Evolutionary conservation across 2,329 filamentous ascomycete genomes (phyloP).

Genomic region (Chalaropsis thielavioides): DNA sequence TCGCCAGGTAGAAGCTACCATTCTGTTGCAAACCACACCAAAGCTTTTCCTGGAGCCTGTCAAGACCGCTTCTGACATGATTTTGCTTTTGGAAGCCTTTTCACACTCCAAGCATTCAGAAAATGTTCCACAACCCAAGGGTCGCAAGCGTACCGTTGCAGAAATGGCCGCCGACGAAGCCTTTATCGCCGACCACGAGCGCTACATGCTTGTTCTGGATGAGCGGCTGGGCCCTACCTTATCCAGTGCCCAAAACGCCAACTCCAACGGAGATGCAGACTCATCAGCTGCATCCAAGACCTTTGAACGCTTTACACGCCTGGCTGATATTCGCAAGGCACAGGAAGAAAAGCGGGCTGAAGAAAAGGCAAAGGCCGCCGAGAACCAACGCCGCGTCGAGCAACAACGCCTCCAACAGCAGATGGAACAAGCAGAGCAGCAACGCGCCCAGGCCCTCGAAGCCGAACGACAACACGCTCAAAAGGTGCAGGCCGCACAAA

Average conservation of each 20-base stretch:
- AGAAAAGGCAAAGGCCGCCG: slow-evolving; percentile 54
- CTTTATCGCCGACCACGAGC: slow-evolving; percentile 71
- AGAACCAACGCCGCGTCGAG: slow-evolving; percentile 41
- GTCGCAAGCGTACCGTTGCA: slow-evolving; percentile 81
- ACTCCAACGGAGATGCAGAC: slow-evolving; percentile 53
- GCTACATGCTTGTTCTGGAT: slow-evolving; percentile 85
- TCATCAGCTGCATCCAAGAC: slow-evolving; percentile 54
- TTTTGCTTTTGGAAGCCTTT: slow-evolving; percentile 55
- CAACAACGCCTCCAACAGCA: slow-evolving; percentile 31
- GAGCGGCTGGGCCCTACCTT: slow-evolving; percentile 56
- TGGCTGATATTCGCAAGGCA: slow-evolving; percentile 69
- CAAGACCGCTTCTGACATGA: slow-evolving; percentile 51
- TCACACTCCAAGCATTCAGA: slow-evolving; percentile 65
- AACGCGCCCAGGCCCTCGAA: slow-evolving; percentile 28
- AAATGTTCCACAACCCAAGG: slow-evolving; percentile 69
- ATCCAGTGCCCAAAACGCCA: slow-evolving; percentile 41
- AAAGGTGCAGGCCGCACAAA: slow-evolving; percentile 18
- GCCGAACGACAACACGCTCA: slow-evolving; percentile 18
- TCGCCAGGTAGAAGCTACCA: slow-evolving; percentile 58
- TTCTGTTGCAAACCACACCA: slow-evolving; percentile 58
- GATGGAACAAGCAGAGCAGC: slow-evolving; percentile 33
- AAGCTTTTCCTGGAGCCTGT: slow-evolving; percentile 68
- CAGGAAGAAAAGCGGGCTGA: slow-evolving; percentile 63
- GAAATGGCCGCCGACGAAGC: slow-evolving; percentile 94
- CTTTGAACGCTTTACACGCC: slow-evolving; percentile 80